Evolutionary conservation across 176 grass and related monocot genomes (phyloP).

Genomic region (Cocos nucifera): DNA sequence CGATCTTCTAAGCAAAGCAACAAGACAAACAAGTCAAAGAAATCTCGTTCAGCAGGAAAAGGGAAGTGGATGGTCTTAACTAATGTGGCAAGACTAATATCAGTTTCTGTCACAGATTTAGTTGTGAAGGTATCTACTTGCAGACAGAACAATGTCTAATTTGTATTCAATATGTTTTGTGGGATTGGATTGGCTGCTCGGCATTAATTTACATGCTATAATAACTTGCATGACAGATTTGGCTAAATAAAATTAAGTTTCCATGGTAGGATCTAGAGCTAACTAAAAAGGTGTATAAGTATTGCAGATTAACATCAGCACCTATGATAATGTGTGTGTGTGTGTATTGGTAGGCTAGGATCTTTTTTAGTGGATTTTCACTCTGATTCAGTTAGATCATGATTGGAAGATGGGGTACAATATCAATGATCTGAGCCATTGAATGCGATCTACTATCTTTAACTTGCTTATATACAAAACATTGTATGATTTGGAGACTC

Average conservation of each 20-base stretch:
- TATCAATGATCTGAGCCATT: too few species aligned
- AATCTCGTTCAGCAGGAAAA: constrained; percentile 78
- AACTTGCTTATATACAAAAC: too few species aligned
- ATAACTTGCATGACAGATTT: too few species aligned
- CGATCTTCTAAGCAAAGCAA: constrained; percentile 52
- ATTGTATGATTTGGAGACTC: too few species aligned
- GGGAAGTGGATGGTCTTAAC: constrained; percentile 96
- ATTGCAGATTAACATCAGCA: neutral
- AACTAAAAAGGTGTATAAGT: neutral
- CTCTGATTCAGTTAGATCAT: too few species aligned
- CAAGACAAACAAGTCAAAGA: constrained; percentile 47
- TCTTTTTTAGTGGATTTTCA: too few species aligned
- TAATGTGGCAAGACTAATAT: constrained; percentile 70
- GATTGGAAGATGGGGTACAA: too few species aligned
- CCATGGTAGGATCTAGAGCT: neutral
- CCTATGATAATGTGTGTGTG: too few species aligned
- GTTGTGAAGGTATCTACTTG: constrained; percentile 67
- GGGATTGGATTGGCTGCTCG: neutral
- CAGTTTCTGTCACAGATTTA: constrained; percentile 80
- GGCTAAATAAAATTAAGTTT: neutral
- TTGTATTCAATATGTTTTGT: neutral
- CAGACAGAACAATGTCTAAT: neutral
- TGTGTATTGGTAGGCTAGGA: too few species aligned
- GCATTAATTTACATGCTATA: too few species aligned
- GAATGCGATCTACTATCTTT: too few species aligned